phyloP scores from a whole-genome alignment of 306 rosid genomes.

The Chamaecrista fasciculata region DNA sequence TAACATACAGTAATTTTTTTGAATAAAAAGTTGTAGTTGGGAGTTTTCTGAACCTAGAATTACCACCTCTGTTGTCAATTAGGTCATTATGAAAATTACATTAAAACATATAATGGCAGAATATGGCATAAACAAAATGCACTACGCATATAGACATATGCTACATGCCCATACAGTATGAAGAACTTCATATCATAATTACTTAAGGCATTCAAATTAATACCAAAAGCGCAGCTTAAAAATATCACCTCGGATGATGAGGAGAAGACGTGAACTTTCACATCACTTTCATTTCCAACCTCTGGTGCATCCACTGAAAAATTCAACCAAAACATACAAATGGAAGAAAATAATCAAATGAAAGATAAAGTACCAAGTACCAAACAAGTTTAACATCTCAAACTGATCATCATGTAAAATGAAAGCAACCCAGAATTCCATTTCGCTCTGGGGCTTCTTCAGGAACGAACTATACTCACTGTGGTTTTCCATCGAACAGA shows the following conservation, averaged over 20 bases:
- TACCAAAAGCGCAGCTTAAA: slow-evolving; percentile 10
- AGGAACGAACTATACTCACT: slow-evolving; percentile 2
- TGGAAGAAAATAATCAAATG: background rate
- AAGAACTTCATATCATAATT: slow-evolving; percentile 8
- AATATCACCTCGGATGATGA: slow-evolving; percentile 79
- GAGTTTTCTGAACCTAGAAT: background rate
- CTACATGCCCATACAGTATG: background rate
- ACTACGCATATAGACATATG: background rate
- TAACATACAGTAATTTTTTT: background rate
- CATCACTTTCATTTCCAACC: slow-evolving; percentile 51
- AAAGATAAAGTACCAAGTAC: background rate
- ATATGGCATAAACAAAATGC: background rate
- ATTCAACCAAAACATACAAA: background rate
- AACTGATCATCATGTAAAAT: background rate
- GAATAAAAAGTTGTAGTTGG: background rate
- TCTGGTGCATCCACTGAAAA: slow-evolving; percentile 36
- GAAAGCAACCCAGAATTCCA: slow-evolving; percentile 26
- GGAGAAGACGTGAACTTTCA: slow-evolving; percentile 63
- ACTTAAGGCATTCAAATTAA: slow-evolving; percentile 7
- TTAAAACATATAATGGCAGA: background rate
- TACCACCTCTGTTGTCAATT: background rate
- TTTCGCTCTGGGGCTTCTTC: slow-evolving; percentile 23
- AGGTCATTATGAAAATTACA: background rate
- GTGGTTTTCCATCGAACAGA: slow-evolving; percentile 33
- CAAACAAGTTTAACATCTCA: slow-evolving; percentile 9